Conservation (phyloP, 495 filamentous ascomycete genomes). For the Penicillium daleae region DNA sequence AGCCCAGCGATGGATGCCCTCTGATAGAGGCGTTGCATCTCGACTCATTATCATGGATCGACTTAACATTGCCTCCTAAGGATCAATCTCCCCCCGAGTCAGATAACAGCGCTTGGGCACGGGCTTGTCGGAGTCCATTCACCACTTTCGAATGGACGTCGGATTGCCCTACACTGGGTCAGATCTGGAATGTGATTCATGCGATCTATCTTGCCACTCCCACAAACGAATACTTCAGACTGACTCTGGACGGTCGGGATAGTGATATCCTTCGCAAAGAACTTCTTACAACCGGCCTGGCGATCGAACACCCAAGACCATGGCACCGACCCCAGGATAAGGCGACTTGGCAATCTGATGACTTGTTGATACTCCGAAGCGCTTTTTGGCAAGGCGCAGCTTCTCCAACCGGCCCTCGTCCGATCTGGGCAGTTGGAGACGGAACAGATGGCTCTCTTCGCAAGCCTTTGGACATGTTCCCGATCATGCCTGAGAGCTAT, state of each 20-base stretch:
- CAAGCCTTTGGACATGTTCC: conserved; percentile 44
- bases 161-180: conserved; percentile 51
- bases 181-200: conserved; percentile 66
- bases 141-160: conserved; percentile 46
- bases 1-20: conserved; percentile 27
- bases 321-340: conserved; percentile 29
- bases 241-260: conserved; percentile 46
- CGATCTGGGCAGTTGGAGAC: conserved; percentile 57
- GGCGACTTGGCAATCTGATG: conserved; percentile 22
- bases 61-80: conserved; percentile 30
- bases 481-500: conserved; percentile 57
- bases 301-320: conserved; percentile 50
- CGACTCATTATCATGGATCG: conserved; percentile 38
- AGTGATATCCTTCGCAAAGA: conserved; percentile 47
- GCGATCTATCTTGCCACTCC: conserved; percentile 60
- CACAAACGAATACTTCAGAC: conserved; percentile 56
- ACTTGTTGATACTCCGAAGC: conserved; percentile 39
- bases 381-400: conserved; percentile 73
- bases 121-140: conserved; percentile 43
- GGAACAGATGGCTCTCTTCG: conserved; percentile 43
- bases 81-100: conserved; percentile 32
- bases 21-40: conserved; percentile 38
- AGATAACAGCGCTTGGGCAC: conserved; percentile 54
- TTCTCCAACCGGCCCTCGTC: conserved; percentile 64
- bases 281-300: conserved; percentile 57